Conservation (phyloP, 306 rosid genomes). For the Citrullus amarus region DNA sequence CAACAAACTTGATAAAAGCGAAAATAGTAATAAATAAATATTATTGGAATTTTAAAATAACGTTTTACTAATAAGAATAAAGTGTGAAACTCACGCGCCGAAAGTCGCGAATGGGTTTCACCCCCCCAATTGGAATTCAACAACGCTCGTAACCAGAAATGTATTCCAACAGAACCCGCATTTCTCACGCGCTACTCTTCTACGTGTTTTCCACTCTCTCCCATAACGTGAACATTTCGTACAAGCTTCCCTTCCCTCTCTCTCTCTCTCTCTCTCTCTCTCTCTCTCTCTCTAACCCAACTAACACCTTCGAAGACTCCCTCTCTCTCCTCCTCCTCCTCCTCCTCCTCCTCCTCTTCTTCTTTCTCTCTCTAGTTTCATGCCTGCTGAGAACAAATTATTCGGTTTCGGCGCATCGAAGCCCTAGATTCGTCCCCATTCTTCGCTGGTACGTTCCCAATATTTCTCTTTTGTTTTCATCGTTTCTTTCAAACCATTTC, state of each 20-base stretch:
- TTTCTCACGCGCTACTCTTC: neutral
- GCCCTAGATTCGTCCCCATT: slow-evolving; percentile 56
- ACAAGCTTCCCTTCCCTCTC: neutral
- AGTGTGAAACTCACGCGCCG: neutral
- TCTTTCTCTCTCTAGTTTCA: slow-evolving; percentile 23
- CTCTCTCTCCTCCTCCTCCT: neutral
- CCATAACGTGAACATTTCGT: slow-evolving; percentile 10
- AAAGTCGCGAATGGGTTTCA: neutral
- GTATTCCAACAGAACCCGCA: neutral
- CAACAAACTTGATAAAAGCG: slow-evolving; percentile 5
- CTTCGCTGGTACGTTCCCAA: slow-evolving; percentile 32
- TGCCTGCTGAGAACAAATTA: slow-evolving; percentile 24
- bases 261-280: neutral
- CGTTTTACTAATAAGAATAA: neutral
- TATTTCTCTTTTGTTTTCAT: slow-evolving; percentile 19
- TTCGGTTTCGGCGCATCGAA: slow-evolving; percentile 24
- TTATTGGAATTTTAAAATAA: neutral
- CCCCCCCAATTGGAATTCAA: neutral
- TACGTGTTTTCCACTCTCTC: neutral
- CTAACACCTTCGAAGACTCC: slow-evolving; percentile 9
- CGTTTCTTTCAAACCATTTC: slow-evolving; percentile 4
- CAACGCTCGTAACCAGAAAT: neutral
- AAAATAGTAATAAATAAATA: neutral
- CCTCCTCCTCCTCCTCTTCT: slow-evolving; percentile 4
- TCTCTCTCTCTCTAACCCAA: neutral